These are phyloP conservation scores for Rhinocladiella similis DNA, from an alignment of 2,329 filamentous ascomycete species.

Conservation along the genomic window DNA sequence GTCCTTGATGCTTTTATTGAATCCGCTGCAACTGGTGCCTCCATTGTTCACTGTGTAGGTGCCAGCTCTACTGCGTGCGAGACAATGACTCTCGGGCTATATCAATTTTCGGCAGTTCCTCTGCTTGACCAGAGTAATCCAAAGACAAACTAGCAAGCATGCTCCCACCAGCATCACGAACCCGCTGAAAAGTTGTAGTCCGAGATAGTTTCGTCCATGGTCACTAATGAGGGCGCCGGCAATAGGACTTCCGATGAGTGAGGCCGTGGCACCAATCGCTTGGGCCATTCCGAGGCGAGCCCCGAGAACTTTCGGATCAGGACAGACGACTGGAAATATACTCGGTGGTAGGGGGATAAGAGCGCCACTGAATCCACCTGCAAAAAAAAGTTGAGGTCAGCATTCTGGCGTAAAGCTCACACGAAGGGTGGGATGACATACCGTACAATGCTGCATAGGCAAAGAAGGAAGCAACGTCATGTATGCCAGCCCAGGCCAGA, in stretches of 20 bases:
- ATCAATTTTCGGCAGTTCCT: constrained; percentile 19
- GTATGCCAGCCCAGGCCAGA: constrained; percentile 58
- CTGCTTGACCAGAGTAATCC: constrained; percentile 25
- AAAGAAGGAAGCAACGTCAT: constrained; percentile 51
- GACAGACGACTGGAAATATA: constrained; percentile 52
- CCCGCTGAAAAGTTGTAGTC: constrained; percentile 49
- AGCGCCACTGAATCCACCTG: constrained; percentile 57
- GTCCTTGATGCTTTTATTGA: not conserved
- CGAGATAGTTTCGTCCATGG: constrained; percentile 37
- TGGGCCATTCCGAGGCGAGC: constrained; percentile 54
- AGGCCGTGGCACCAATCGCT: constrained; percentile 48
- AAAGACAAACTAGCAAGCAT: constrained; percentile 32
- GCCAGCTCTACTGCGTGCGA: no score
- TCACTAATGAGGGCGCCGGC: constrained; percentile 47
- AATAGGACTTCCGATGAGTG: constrained; percentile 50
- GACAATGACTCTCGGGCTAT: not conserved
- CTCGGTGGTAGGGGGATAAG: constrained; percentile 65
- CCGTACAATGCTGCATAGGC: constrained; percentile 61
- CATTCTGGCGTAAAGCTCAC: no score
- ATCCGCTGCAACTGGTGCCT: not conserved
- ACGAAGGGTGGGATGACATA: not conserved
- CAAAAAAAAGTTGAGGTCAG: no score
- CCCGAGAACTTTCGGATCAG: constrained; percentile 46
- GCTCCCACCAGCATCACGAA: constrained; percentile 41
- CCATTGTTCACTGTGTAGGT: no score